A percentile compares a stretch with the other conserved stretches of the same genome.
Evolutionary conservation across 2,329 filamentous ascomycete species (phyloP).

Genomic region (Stenocarpella maydis): DNA sequence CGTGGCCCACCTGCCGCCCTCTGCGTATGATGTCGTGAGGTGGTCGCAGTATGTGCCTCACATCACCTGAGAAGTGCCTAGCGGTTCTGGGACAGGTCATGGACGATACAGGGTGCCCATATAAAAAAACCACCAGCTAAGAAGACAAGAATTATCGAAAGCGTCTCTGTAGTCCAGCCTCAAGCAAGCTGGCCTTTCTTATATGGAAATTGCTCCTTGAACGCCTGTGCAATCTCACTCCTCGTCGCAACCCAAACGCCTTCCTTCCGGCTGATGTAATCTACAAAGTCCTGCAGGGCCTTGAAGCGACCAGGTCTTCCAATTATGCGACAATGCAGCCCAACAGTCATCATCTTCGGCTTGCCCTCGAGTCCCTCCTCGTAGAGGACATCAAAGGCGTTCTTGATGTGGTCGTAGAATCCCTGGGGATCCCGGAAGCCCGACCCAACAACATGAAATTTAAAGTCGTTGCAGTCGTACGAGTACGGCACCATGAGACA

Average conservation of each 20-base stretch:
- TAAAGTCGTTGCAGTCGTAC: slow-evolving; percentile 65
- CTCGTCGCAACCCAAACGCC: slow-evolving; percentile 63
- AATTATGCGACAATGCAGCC: slow-evolving; percentile 60
- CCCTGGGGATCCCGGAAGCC: slow-evolving; percentile 55
- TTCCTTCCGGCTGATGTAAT: slow-evolving; percentile 60
- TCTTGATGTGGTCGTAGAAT: slow-evolving; percentile 57
- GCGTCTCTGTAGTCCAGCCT: not conserved
- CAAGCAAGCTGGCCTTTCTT: slow-evolving; percentile 49
- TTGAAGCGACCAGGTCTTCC: slow-evolving; percentile 60
- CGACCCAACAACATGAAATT: slow-evolving; percentile 47
- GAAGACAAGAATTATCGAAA: too few relatives aligned
- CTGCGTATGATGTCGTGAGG: slow-evolving; percentile 24
- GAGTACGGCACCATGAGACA: slow-evolving; percentile 62
- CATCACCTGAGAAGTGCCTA: not conserved
- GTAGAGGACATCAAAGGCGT: slow-evolving; percentile 62
- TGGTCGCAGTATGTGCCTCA: slow-evolving; percentile 33
- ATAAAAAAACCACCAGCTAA: too few relatives aligned
- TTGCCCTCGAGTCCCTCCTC: slow-evolving; percentile 56
- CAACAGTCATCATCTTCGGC: slow-evolving; percentile 67
- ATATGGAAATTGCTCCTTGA: slow-evolving; percentile 57
- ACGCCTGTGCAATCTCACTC: slow-evolving; percentile 60
- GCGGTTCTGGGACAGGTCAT: too few relatives aligned
- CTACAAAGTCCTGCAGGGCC: slow-evolving; percentile 60
- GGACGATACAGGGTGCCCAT: too few relatives aligned
- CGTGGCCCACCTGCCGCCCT: slow-evolving; percentile 17